Evolutionary conservation across 225 moss, liverwort and hornwort species (phyloP).

Genomic region (Bryum argenteum): DNA sequence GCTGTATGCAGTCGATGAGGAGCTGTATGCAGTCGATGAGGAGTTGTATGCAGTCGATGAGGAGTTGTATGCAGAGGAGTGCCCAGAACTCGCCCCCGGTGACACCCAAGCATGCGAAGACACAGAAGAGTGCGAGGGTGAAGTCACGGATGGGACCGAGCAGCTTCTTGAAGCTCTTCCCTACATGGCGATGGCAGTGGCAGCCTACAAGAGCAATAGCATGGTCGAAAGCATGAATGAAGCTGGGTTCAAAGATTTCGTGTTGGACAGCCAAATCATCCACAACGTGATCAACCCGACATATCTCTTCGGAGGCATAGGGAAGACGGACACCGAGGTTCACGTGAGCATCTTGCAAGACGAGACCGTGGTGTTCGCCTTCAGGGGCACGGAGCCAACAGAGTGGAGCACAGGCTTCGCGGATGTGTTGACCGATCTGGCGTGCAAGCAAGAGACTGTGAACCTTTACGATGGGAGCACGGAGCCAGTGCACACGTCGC

Average conservation of each 20-base stretch:
- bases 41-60: neutral
- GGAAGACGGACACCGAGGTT: constrained; percentile 6
- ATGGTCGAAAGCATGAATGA: neutral
- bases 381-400: constrained; percentile 5
- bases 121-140: neutral
- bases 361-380: constrained; percentile 1
- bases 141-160: constrained; percentile 1
- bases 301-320: neutral
- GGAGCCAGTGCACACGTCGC: neutral
- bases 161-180: neutral
- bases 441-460: neutral
- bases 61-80: neutral
- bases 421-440: constrained; percentile 15
- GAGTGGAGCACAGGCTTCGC: neutral
- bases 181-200: constrained; percentile 7
- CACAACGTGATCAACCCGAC: constrained; percentile 1
- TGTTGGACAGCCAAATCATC: neutral
- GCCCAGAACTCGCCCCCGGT: neutral
- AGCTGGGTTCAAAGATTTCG: neutral
- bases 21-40: no score
- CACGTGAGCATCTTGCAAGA: constrained; percentile 8
- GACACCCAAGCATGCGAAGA: neutral
- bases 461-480: neutral
- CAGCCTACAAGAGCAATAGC: neutral
- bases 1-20: no score